These are phyloP conservation scores for Volvox africanus DNA, from an alignment of 139 green algal genomes.

Conservation along the genomic window DNA sequence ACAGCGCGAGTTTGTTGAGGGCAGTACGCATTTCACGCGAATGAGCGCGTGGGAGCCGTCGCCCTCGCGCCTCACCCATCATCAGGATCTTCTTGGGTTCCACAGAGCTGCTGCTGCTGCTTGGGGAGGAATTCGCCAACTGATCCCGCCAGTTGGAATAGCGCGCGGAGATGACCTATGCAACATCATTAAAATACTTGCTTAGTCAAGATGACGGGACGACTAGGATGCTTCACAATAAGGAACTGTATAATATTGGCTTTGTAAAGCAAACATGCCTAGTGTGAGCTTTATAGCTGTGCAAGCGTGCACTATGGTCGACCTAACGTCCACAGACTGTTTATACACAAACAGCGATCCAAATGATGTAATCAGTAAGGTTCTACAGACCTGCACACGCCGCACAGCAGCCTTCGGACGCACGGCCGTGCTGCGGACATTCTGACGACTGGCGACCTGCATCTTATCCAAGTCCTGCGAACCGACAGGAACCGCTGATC, in stretches of 20 bases:
- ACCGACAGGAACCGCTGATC: background rate
- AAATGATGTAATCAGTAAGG: background rate
- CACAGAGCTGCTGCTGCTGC: conserved; percentile 36
- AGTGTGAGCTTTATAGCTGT: background rate
- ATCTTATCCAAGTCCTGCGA: background rate
- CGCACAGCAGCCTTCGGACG: conserved; percentile 15
- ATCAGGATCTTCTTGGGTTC: conserved; percentile 90
- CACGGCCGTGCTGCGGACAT: background rate
- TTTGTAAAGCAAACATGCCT: no score
- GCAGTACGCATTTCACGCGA: background rate
- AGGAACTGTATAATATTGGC: no score
- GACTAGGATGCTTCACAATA: no score
- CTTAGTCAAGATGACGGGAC: no score
- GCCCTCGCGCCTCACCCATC: conserved; percentile 75
- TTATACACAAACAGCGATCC: background rate
- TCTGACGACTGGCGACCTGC: conserved; percentile 1
- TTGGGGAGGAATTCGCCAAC: background rate
- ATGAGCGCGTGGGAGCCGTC: background rate
- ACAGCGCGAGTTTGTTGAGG: background rate
- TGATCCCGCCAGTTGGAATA: conserved; percentile 43
- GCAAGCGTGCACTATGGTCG: background rate
- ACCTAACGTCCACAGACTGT: conserved; percentile 4
- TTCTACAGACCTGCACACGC: conserved; percentile 23
- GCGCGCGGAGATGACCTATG: background rate
- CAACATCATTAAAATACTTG: no score